These are phyloP conservation scores for Rhinocladiella mackenziei DNA, from an alignment of 2,329 filamentous ascomycete genomes.

Conservation along the genomic window DNA sequence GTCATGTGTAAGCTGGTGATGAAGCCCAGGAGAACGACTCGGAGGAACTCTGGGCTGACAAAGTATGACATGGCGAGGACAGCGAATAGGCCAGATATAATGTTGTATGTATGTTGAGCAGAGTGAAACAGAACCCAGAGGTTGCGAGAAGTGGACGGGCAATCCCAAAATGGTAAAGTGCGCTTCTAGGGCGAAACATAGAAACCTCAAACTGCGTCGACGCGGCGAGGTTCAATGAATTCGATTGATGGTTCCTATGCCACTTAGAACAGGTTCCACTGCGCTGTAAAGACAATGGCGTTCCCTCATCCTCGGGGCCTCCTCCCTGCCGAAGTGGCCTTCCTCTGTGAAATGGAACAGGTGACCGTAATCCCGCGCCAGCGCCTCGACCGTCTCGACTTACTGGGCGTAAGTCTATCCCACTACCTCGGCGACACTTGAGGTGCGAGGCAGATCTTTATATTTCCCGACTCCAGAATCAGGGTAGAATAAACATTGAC, in stretches of 20 bases:
- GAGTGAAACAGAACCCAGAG: too few species aligned
- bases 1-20: conserved; percentile 22
- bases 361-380: conserved; percentile 91
- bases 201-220: too few species aligned
- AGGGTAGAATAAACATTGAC: not conserved
- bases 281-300: conserved; percentile 53
- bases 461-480: not conserved
- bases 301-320: conserved; percentile 63
- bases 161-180: too few species aligned
- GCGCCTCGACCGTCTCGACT: conserved; percentile 75
- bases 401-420: conserved; percentile 69
- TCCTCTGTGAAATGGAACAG: conserved; percentile 95
- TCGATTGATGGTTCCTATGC: too few species aligned
- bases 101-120: too few species aligned
- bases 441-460: conserved; percentile 14
- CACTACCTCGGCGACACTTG: conserved; percentile 30
- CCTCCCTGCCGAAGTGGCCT: conserved; percentile 82
- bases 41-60: conserved; percentile 19
- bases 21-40: conserved; percentile 18
- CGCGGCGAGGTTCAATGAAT: not conserved
- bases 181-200: too few species aligned
- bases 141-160: too few species aligned
- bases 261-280: too few species aligned
- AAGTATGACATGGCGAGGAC: conserved; percentile 22
- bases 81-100: not conserved